Evolutionary conservation across 768 basidiomycete species (phyloP).

Genomic region (Lactifluus pinguis): DNA sequence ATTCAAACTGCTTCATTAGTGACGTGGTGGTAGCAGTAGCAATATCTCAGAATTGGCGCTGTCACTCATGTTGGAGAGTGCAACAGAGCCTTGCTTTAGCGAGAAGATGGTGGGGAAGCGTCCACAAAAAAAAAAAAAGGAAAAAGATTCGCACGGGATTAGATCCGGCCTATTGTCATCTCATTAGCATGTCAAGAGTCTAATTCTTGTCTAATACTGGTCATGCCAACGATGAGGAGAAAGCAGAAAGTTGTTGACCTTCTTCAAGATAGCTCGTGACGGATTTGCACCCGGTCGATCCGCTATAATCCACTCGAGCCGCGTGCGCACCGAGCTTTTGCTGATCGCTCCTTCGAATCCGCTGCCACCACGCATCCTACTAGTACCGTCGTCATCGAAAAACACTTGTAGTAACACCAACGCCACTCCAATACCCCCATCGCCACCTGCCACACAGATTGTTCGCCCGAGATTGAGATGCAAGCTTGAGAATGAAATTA

Average conservation of each 20-base stretch:
- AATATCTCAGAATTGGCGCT: too few species aligned
- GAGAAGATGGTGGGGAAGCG: too few species aligned
- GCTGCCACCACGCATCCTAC: not conserved
- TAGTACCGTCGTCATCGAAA: constrained; percentile 55
- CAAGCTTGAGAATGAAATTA: constrained; percentile 37
- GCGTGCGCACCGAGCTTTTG: constrained; percentile 59
- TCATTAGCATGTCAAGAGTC: not conserved
- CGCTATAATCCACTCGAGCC: constrained; percentile 82
- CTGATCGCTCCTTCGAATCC: constrained; percentile 21
- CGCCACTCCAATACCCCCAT: constrained; percentile 55
- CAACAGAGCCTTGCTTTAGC: too few species aligned
- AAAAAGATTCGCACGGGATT: too few species aligned
- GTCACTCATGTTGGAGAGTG: too few species aligned
- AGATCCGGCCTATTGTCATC: too few species aligned
- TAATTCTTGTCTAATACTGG: not conserved
- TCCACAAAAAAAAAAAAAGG: too few species aligned
- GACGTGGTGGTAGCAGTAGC: too few species aligned
- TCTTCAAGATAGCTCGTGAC: constrained; percentile 68
- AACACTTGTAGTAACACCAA: constrained; percentile 47
- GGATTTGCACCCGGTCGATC: constrained; percentile 74
- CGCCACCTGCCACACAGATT: constrained; percentile 49
- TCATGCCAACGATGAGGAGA: constrained; percentile 22
- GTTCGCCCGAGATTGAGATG: constrained; percentile 33
- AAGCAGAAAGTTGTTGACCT: constrained; percentile 68
- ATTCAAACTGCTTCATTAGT: too few species aligned